Evolutionary conservation across 2,329 filamentous ascomycete species (phyloP).

Genomic region (Stachybotrys chlorohalonatus): DNA sequence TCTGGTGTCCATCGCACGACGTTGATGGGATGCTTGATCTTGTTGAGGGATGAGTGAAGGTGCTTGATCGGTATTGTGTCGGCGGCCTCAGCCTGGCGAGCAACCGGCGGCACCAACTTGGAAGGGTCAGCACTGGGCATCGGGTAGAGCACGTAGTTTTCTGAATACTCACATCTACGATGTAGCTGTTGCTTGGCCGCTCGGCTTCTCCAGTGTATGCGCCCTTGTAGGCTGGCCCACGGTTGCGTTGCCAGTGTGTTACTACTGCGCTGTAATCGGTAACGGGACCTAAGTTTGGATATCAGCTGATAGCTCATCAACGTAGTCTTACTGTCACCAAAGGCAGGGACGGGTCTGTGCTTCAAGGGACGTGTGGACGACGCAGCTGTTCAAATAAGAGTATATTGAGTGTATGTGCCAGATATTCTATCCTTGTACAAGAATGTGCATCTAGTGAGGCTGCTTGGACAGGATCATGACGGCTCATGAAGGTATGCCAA

Average conservation of each 20-base stretch:
- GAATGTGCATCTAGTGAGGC: too few species aligned
- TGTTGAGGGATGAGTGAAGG: constrained; percentile 95
- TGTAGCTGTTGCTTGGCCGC: constrained; percentile 79
- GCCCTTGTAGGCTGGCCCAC: constrained; percentile 60
- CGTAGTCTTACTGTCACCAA: too few species aligned
- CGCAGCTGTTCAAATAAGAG: too few species aligned
- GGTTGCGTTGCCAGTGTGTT: constrained; percentile 82
- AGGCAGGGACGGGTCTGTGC: too few species aligned
- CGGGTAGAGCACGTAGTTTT: background rate
- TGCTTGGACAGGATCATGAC: too few species aligned
- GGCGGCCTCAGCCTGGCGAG: constrained; percentile 62
- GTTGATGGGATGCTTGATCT: constrained; percentile 95
- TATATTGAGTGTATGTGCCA: too few species aligned
- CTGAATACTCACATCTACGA: constrained; percentile 62
- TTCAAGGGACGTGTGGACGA: too few species aligned
- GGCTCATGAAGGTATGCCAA: too few species aligned
- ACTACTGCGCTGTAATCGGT: constrained; percentile 90
- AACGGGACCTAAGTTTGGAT: constrained; percentile 56
- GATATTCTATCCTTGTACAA: too few species aligned
- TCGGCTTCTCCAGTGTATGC: constrained; percentile 67
- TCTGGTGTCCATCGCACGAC: constrained; percentile 97
- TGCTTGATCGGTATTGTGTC: constrained; percentile 92
- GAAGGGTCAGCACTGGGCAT: constrained; percentile 9
- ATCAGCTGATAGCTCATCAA: background rate
- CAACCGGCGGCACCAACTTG: constrained; percentile 80